Percentiles rank a stretch among this genome's conserved stretches.
These are phyloP conservation scores for Marvania coccoides DNA, from an alignment of 139 green algal species.

Conservation along the genomic window DNA sequence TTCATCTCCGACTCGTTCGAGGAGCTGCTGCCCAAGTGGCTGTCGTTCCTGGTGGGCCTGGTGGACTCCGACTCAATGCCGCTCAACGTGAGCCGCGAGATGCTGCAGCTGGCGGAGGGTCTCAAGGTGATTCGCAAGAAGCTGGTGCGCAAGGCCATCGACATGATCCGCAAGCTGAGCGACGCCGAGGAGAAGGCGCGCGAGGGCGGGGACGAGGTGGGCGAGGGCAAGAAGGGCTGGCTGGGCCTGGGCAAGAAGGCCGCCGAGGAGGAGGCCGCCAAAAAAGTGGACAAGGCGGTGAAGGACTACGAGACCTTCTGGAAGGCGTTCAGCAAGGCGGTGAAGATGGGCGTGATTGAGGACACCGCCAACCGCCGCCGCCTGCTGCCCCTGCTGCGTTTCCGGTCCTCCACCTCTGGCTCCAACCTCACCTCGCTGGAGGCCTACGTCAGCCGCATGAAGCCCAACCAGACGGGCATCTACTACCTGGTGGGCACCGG, in stretches of 20 bases:
- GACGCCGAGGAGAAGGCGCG: constrained; percentile 50
- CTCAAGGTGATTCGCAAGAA: constrained; percentile 99
- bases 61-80: constrained; percentile 97
- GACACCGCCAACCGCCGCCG: constrained; percentile 75
- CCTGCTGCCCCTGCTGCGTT: constrained; percentile 81
- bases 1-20: constrained; percentile 92
- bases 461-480: constrained; percentile 90
- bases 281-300: constrained; percentile 25
- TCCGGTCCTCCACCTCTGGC: constrained; percentile 61
- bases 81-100: constrained; percentile 89
- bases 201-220: constrained; percentile 7
- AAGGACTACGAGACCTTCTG: constrained; percentile 87
- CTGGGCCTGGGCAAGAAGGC: constrained; percentile 15
- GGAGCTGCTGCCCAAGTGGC: constrained; percentile 87
- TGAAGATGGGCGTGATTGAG: constrained; percentile 98
- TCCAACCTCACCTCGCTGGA: constrained; percentile 74
- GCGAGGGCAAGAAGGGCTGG: constrained; percentile 20
- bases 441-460: constrained; percentile 89
- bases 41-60: constrained; percentile 79
- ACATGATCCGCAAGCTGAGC: constrained; percentile 87
- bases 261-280: constrained; percentile 31
- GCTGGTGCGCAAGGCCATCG: constrained; percentile 83
- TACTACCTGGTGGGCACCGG: constrained; percentile 83
- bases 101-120: constrained; percentile 79
- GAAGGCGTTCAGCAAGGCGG: constrained; percentile 73